Evolutionary conservation across 2,329 filamentous ascomycete species (phyloP).

Genomic region (Aspergillus terreus): DNA sequence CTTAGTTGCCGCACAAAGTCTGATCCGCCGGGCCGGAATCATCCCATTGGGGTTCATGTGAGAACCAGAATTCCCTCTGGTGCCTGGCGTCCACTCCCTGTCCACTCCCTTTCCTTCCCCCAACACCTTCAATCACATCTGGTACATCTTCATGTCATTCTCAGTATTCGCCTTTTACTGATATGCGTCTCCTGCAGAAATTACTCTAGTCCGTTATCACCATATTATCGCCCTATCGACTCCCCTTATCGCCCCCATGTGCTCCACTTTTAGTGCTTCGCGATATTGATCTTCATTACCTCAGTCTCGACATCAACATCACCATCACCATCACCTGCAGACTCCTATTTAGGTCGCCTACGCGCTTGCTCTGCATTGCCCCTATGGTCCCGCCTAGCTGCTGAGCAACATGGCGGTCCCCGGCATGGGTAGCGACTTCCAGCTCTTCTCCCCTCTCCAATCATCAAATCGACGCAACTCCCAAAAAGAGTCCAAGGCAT

Average conservation of each 20-base stretch:
- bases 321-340: neutral
- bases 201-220: too few species aligned
- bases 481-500: conserved; percentile 14
- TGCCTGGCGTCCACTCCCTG: neutral
- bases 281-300: too few species aligned
- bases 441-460: conserved; percentile 28
- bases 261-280: too few species aligned
- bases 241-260: too few species aligned
- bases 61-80: neutral
- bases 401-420: conserved; percentile 19
- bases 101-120: neutral
- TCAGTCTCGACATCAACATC: too few species aligned
- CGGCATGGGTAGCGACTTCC: conserved; percentile 31
- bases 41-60: neutral
- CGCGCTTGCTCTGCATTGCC: neutral
- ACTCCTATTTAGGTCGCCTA: neutral
- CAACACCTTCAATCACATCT: neutral
- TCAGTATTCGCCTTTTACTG: too few species aligned
- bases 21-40: neutral
- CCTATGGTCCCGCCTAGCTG: conserved; percentile 18
- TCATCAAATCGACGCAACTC: conserved; percentile 18
- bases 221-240: too few species aligned
- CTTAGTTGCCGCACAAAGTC: neutral
- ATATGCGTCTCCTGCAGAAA: too few species aligned
- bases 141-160: neutral